Base-by-base conservation (phyloP, 2,329 filamentous ascomycete genomes). In the Chlorencoelia australis region DNA sequence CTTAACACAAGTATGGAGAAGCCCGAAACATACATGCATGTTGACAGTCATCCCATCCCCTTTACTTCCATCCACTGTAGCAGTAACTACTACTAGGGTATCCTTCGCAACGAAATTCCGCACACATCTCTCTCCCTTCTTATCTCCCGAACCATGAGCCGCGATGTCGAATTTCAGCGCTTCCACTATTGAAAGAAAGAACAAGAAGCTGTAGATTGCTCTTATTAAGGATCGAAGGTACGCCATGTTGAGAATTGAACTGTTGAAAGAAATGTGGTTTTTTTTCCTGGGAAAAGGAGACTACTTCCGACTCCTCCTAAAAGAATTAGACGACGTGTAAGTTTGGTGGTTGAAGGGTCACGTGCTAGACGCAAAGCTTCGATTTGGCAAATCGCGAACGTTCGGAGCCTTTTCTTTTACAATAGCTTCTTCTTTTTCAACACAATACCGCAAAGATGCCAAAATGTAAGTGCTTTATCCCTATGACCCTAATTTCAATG, bases 101-200 rank as follows among this genome's bases (percentile, higher is more conserved):
- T 95, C 87, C 63, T 78, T 82, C 43, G 76, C 73, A 48, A 95
- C 88, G 61, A 95, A 98, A 68, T 98, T 98, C 60, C 89, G 78
- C 61, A 98, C 83, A 67, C 91, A 98, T 66, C 89, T 75, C 65
- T 89, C 82, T 56, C 79, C 75, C 55, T 71, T 76, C 44, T 68
- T 67, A 52, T 80, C 76, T 59, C 73, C 70, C 43, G 73, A 68
- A 35, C 66, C 63, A 47, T 78, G 72, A 29, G 87, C 85, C 53
- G 75, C 64, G 43, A 98, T 75, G 55, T 98, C 91, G 71, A 98
- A 95, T 68, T 94, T 95, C 54, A 98, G 77, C 41, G 87, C 87
- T 49, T 69, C 62, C 14, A 67, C 64, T 47, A 65, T 65, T 41
- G 66, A 63, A 46, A 69, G 61, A 40, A 79, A 60, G 39, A 79